Base-by-base conservation (phyloP, 1,284 basidiomycete species). In the Rhodotorula sp. region DNA sequence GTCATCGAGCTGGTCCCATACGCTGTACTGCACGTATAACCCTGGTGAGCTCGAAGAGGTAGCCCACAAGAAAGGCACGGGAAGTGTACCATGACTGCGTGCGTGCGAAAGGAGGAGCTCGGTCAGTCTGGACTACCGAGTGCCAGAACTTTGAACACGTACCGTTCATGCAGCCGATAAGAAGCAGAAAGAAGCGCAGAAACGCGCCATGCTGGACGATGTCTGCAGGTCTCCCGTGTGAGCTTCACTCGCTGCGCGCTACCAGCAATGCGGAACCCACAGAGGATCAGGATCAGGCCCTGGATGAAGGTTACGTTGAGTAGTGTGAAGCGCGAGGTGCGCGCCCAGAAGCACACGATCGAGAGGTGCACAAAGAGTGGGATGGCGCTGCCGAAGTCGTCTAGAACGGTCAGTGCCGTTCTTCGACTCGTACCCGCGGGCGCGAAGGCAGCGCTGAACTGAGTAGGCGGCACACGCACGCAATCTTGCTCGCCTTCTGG, bases 1-100 rank as follows among this genome's bases (percentile, higher is more conserved):
- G 50, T 74, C 73, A 46, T 74, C 73, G 55, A 74, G 68, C 41
- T 48, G 44, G 16, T 71, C 64, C 64, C 70, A 74, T 7, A 74
- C 64, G 12, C 64, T 61, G 61, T 74, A 74, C 72, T 70, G 54
- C 12, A 9, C 2, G 19, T 5, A 12, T 4, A 19, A 45, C 7
- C 1, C 2, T 0, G 16, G 45, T 50, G 4, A 17, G n/a, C 4
- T 17, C n/a, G 14, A 17, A 12, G 44, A 34, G 52, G 27, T 1
- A 3, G n/a, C 0, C 17, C 19, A 10, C 16, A 19, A 12, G n/a
- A 17, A 21, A 16, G 1, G 41, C 19, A 25, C 4, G 8, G 4
- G 23, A 25, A 34, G 19, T 57, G 57, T 7, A 66, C 69, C 65
- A 71, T 71, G 42, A 67, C 69, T 66, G 46, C 21, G 23, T 23